These are phyloP conservation scores for Fusarium sp. DNA, from an alignment of 2,329 filamentous ascomycete genomes.

Conservation along the genomic window DNA sequence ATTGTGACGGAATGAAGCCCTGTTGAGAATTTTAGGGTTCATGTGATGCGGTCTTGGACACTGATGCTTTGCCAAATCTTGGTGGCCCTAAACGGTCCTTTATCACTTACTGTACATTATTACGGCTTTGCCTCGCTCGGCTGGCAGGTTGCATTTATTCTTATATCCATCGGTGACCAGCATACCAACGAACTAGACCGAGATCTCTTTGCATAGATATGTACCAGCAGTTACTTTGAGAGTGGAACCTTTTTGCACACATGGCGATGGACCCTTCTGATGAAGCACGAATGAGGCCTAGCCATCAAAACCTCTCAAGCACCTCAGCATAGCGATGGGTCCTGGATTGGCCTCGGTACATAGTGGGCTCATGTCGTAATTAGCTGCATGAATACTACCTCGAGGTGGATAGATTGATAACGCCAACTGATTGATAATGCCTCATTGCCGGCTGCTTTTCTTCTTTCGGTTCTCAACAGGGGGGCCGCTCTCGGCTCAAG, in stretches of 20 bases:
- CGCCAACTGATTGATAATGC: constrained; percentile 43
- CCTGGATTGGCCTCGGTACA: constrained; percentile 28
- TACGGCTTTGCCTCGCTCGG: neutral
- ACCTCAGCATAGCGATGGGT: constrained; percentile 19
- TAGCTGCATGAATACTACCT: constrained; percentile 23
- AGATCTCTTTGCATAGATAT: neutral
- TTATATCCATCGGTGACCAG: constrained; percentile 1
- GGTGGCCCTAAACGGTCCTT: neutral
- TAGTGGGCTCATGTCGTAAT: constrained; percentile 26
- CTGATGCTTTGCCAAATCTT: neutral
- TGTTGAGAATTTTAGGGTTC: neutral
- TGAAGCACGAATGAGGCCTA: constrained; percentile 9
- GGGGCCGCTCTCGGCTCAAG: neutral
- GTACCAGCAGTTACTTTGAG: constrained; percentile 10
- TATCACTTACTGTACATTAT: neutral
- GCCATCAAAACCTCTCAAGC: constrained; percentile 4
- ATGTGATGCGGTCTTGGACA: neutral
- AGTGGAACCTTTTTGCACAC: constrained; percentile 16
- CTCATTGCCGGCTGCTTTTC: constrained; percentile 31
- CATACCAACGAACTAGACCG: constrained; percentile 8
- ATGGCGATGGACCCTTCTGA: constrained; percentile 3
- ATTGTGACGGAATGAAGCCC: neutral
- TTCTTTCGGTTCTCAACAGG: neutral
- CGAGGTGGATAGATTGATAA: constrained; percentile 42
- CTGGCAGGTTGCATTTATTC: neutral